phyloP scores from a whole-genome alignment of 2,329 filamentous ascomycete genomes.

The Xylaria digitata region DNA sequence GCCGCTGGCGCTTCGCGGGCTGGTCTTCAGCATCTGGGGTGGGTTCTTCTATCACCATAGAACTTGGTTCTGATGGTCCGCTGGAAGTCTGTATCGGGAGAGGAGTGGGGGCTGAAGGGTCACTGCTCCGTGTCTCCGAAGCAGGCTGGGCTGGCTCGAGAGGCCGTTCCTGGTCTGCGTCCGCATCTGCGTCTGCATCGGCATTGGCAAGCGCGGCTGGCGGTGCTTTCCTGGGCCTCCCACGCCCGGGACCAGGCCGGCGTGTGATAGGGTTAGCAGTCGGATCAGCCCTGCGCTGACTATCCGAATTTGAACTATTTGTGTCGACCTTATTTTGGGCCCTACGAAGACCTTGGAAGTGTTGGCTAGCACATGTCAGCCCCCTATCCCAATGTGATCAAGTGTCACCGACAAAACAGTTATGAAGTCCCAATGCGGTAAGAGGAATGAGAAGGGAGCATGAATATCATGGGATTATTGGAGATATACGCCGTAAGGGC shows the following conservation, averaged over 20 bases:
- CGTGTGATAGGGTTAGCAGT: conserved; percentile 69
- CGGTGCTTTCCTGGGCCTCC: conserved; percentile 63
- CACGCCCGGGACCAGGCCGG: conserved; percentile 67
- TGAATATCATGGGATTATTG: background rate
- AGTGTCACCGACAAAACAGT: conserved; percentile 4
- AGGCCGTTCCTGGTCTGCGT: conserved; percentile 30
- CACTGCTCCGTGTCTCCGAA: conserved; percentile 28
- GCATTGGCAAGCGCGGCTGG: conserved; percentile 34
- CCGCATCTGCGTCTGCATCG: conserved; percentile 25
- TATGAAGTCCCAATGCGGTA: background rate
- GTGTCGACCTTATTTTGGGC: conserved; percentile 65
- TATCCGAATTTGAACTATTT: conserved; percentile 52
- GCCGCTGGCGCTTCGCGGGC: conserved; percentile 49
- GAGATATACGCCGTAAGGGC: background rate
- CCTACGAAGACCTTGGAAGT: conserved; percentile 69
- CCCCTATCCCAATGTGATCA: conserved; percentile 15
- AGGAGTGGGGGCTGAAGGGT: conserved; percentile 16
- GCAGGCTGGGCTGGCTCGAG: conserved; percentile 20
- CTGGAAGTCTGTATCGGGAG: conserved; percentile 25
- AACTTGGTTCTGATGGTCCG: conserved; percentile 38
- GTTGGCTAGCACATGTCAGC: conserved; percentile 59
- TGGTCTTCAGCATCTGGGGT: conserved; percentile 45
- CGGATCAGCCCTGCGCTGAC: conserved; percentile 59
- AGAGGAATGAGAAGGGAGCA: conserved; percentile 5
- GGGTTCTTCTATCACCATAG: conserved; percentile 39